These are phyloP conservation scores for Wickerhamiella galacta DNA, from an alignment of 805 yeast species.

Conservation along the genomic window DNA sequence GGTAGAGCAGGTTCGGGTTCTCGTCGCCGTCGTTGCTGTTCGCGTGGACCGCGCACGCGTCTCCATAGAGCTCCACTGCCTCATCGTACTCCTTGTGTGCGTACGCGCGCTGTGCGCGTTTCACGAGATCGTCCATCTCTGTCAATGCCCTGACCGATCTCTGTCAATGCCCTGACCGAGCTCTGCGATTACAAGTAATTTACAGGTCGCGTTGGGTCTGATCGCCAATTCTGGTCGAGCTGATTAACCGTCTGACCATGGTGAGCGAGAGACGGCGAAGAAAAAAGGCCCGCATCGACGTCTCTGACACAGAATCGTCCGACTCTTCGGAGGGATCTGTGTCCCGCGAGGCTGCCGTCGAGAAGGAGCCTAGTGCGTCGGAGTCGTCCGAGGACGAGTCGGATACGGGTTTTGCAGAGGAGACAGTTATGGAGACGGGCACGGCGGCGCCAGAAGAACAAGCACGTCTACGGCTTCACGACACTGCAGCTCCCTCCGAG, in stretches of 20 bases:
- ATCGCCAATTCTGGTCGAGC: not conserved
- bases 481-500: conserved; percentile 8
- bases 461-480: conserved; percentile 13
- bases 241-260: not conserved
- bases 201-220: too few species aligned
- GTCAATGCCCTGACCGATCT: not conserved
- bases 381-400: not conserved
- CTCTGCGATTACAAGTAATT: too few species aligned
- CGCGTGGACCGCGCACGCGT: conserved; percentile 47
- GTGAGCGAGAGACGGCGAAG: conserved; percentile 14
- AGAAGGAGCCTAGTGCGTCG: conserved; percentile 1
- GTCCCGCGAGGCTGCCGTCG: conserved; percentile 12
- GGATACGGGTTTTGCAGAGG: conserved; percentile 10
- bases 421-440: too few species aligned
- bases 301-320: conserved; percentile 1
- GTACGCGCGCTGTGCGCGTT: conserved; percentile 46
- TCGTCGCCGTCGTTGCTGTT: conserved; percentile 41
- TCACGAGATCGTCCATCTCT: conserved; percentile 29
- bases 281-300: conserved; percentile 16
- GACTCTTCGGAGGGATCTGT: conserved; percentile 3
- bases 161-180: not conserved
- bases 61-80: conserved; percentile 57
- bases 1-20: conserved; percentile 50
- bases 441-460: too few species aligned
- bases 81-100: conserved; percentile 47